Percentiles rank a stretch among this genome's conserved stretches.
phyloP scores from a whole-genome alignment of 768 basidiomycete species.

The Trametes cinnabarina region DNA sequence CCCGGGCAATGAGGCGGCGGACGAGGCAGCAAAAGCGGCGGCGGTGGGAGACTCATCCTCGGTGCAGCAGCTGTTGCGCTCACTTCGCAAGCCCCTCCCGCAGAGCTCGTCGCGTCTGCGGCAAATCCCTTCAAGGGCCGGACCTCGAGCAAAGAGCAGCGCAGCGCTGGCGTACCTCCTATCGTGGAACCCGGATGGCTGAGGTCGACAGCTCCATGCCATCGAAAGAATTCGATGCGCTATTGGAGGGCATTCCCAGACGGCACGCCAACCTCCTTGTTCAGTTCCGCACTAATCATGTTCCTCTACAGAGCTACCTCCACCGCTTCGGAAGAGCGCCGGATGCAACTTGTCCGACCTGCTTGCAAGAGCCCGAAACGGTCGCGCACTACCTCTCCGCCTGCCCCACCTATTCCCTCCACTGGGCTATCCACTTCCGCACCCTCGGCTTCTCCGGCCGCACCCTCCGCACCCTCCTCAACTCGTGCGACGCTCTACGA shows the following conservation, averaged over 20 bases:
- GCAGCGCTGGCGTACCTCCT: background rate
- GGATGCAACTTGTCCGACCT: conserved; percentile 13
- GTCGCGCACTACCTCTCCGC: conserved; percentile 22
- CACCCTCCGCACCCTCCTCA: conserved; percentile 5
- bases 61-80: background rate
- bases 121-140: background rate
- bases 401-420: conserved; percentile 11
- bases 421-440: background rate
- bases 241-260: background rate
- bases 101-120: background rate
- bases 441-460: background rate
- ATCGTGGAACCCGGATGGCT: background rate
- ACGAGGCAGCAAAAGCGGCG: conserved; percentile 16
- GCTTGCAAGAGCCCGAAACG: conserved; percentile 6
- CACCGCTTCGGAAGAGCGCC: conserved; percentile 9
- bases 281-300: conserved; percentile 35
- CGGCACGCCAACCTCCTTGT: conserved; percentile 20
- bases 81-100: conserved; percentile 12
- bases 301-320: conserved; percentile 30
- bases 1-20: conserved; percentile 15
- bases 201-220: background rate
- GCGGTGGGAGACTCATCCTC: background rate
- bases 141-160: background rate
- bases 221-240: background rate
- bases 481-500: background rate